phyloP scores from a whole-genome alignment of 139 green algal genomes.

The Zygnema circumcarinatum region DNA sequence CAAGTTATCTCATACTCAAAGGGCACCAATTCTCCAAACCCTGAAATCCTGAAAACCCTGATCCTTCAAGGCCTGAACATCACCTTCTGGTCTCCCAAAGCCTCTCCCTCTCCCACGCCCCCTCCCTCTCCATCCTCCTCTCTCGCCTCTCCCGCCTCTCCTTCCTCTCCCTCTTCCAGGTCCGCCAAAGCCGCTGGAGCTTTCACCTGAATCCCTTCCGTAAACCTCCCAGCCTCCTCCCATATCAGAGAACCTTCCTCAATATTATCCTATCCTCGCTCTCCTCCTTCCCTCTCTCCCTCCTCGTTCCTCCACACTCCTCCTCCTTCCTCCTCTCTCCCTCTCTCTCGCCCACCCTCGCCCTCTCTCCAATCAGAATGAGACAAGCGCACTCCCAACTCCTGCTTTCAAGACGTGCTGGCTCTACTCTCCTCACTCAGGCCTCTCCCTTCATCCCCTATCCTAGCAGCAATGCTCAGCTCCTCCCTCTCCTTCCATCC shows the following conservation, averaged over 20 bases:
- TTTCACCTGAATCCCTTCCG: background rate
- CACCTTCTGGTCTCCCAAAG: background rate
- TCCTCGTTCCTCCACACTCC: constrained; percentile 2
- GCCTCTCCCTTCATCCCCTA: background rate
- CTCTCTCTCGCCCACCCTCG: background rate
- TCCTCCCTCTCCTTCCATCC: background rate
- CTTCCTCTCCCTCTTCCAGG: background rate
- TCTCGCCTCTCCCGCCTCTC: background rate
- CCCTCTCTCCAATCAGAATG: no score
- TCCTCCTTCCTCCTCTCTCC: background rate
- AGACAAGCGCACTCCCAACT: background rate
- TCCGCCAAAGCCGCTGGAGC: background rate
- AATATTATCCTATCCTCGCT: background rate
- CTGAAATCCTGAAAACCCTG: no score
- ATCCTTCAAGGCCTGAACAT: background rate
- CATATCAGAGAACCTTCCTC: no score
- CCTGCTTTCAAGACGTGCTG: background rate
- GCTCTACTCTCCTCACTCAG: background rate
- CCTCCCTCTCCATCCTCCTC: background rate
- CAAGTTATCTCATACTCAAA: background rate
- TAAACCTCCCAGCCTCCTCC: background rate
- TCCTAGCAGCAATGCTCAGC: background rate
- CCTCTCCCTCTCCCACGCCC: background rate
- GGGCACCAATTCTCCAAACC: no score
- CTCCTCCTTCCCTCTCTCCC: background rate